phyloP scores from a whole-genome alignment of 169 alveolate species.

The Sarcocystis neurona region DNA sequence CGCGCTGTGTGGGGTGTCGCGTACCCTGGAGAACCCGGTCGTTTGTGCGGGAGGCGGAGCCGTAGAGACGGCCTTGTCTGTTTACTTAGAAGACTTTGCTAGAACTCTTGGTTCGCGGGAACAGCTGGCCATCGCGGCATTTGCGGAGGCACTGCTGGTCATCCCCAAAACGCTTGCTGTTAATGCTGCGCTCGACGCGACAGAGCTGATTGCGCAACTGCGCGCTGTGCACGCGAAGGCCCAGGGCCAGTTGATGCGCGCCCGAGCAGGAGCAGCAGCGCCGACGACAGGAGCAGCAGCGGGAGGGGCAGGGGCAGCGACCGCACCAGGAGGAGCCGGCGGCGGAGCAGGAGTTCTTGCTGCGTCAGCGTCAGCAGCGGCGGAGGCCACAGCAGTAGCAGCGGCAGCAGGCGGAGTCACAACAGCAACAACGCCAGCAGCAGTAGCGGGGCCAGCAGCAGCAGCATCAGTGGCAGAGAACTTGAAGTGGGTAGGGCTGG shows the following conservation, averaged over 20 bases:
- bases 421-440: background rate
- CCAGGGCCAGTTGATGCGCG: constrained; percentile 68
- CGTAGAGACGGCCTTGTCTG: constrained; percentile 97
- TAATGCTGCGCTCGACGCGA: constrained; percentile 93
- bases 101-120: constrained; percentile 97
- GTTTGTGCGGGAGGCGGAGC: constrained; percentile 99
- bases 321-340: background rate
- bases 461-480: background rate
- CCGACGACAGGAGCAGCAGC: too few relatives aligned
- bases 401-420: too few relatives aligned
- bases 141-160: constrained; percentile 96
- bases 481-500: constrained; percentile 92
- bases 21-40: constrained; percentile 56
- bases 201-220: constrained; percentile 73
- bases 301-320: background rate
- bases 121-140: constrained; percentile 98
- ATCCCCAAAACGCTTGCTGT: constrained; percentile 99
- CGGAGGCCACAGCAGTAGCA: too few relatives aligned
- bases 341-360: background rate
- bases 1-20: constrained; percentile 93
- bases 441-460: background rate
- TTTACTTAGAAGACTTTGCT: constrained; percentile 95
- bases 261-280: too few relatives aligned
- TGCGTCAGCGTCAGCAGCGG: background rate
- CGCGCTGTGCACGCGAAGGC: constrained; percentile 63